These are phyloP conservation scores for Fusarium begoniae DNA, from an alignment of 2,329 filamentous ascomycete genomes.

Conservation along the genomic window DNA sequence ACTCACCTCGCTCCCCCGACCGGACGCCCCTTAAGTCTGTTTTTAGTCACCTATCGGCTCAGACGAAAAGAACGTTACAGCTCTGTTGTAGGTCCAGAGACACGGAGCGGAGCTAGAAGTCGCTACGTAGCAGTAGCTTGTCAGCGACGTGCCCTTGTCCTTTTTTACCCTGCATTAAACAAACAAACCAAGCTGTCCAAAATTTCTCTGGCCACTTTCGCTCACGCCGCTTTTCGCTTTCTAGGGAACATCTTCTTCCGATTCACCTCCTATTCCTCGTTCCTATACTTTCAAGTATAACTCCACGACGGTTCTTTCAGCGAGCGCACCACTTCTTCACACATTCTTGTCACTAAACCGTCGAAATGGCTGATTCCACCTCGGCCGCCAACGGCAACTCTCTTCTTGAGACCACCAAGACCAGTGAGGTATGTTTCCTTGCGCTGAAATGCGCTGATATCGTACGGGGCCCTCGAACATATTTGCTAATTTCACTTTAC, in stretches of 20 bases:
- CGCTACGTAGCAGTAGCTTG: slow-evolving; percentile 29
- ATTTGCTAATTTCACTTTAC: slow-evolving; percentile 33
- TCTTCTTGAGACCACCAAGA: slow-evolving; percentile 58
- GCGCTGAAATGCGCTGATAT: slow-evolving; percentile 10
- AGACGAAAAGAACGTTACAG: slow-evolving; percentile 14
- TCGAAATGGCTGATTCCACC: slow-evolving; percentile 43
- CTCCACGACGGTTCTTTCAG: slow-evolving; percentile 7
- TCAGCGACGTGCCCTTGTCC: slow-evolving; percentile 27
- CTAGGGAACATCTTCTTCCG: slow-evolving; percentile 28
- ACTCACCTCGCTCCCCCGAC: slow-evolving; percentile 17
- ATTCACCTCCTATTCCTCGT: slow-evolving; percentile 19
- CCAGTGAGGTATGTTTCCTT: slow-evolving; percentile 60
- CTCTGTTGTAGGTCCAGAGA: slow-evolving; percentile 26
- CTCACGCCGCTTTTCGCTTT: slow-evolving; percentile 38
- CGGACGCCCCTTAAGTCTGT: slow-evolving; percentile 37
- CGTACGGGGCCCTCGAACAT: slow-evolving; percentile 21
- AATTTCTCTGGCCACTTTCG: slow-evolving; percentile 42
- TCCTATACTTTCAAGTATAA: slow-evolving; percentile 2
- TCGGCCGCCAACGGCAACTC: slow-evolving; percentile 57
- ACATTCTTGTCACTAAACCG: slow-evolving; percentile 36
- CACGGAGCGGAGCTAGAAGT: slow-evolving; percentile 27
- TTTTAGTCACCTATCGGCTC: slow-evolving; percentile 16
- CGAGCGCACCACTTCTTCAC: slow-evolving; percentile 20
- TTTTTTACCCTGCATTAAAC: slow-evolving; percentile 26
- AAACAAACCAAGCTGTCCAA: slow-evolving; percentile 14